phyloP scores from a whole-genome alignment of 192 early-diverging fungal genomes.

The Diversispora eburnea region DNA sequence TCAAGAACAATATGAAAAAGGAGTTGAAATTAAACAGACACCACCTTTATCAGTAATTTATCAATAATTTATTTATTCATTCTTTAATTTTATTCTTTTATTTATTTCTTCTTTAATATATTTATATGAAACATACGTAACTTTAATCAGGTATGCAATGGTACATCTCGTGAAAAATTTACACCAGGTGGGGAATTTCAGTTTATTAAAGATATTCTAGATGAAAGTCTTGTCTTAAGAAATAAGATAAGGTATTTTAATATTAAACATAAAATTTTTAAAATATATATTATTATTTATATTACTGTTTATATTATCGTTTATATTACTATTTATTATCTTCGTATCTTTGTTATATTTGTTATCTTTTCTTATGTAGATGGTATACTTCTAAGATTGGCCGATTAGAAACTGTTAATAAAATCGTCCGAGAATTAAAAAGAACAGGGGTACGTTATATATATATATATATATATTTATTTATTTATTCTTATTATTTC shows the following conservation, averaged over 20 bases:
- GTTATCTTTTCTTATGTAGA: slow-evolving; percentile 15
- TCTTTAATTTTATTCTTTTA: no score
- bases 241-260: slow-evolving; percentile 38
- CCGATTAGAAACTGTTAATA: slow-evolving; percentile 49
- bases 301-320: not conserved
- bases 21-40: slow-evolving; percentile 47
- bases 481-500: not conserved
- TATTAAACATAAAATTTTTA: not conserved
- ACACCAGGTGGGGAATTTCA: slow-evolving; percentile 74
- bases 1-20: slow-evolving; percentile 51
- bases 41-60: slow-evolving; percentile 33
- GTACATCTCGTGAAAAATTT: slow-evolving; percentile 68
- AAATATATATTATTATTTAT: not conserved
- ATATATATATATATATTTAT: no score
- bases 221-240: slow-evolving; percentile 54
- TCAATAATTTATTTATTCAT: not conserved
- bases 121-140: not conserved
- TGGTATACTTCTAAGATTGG: slow-evolving; percentile 88
- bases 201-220: slow-evolving; percentile 65
- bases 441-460: slow-evolving; percentile 35
- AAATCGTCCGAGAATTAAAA: slow-evolving; percentile 41
- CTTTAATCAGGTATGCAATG: slow-evolving; percentile 49
- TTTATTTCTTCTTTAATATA: no score
- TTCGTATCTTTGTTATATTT: not conserved
- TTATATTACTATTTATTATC: not conserved